phyloP scores from a whole-genome alignment of 805 yeast species.

The Nadsonia fulvescens region DNA sequence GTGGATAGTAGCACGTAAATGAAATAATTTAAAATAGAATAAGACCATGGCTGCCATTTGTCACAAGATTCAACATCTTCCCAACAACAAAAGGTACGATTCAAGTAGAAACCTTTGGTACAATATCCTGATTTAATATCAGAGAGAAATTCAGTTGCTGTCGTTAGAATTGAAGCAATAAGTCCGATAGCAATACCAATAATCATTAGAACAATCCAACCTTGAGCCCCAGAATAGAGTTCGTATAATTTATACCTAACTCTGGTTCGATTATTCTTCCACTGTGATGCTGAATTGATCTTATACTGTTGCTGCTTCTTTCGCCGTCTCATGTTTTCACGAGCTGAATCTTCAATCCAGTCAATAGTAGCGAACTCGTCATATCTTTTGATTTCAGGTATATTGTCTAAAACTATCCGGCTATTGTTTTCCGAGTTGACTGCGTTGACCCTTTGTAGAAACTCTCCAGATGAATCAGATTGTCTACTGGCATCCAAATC shows the following conservation, averaged over 20 bases:
- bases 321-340: conserved; percentile 16
- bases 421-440: conserved; percentile 1
- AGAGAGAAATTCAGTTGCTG: conserved; percentile 75
- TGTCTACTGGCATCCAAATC: too few relatives aligned
- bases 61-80: conserved; percentile 34
- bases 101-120: conserved; percentile 46
- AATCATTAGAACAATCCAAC: conserved; percentile 56
- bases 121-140: conserved; percentile 70
- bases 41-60: conserved; percentile 51
- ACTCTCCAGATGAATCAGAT: too few relatives aligned
- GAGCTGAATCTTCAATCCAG: conserved; percentile 39
- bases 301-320: conserved; percentile 8
- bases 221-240: conserved; percentile 23
- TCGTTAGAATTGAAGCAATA: conserved; percentile 66
- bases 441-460: too few relatives aligned
- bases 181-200: conserved; percentile 68
- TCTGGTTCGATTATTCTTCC: conserved; percentile 6
- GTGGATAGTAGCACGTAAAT: conserved; percentile 43
- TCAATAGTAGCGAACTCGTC: conserved; percentile 31
- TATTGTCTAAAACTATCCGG: conserved; percentile 4
- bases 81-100: conserved; percentile 69
- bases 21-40: conserved; percentile 29
- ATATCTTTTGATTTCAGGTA: conserved; percentile 25
- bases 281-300: conserved; percentile 8
- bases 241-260: conserved; percentile 7